Conservation (phyloP, 768 basidiomycete genomes). For the Peribolospora kevripleyi region DNA sequence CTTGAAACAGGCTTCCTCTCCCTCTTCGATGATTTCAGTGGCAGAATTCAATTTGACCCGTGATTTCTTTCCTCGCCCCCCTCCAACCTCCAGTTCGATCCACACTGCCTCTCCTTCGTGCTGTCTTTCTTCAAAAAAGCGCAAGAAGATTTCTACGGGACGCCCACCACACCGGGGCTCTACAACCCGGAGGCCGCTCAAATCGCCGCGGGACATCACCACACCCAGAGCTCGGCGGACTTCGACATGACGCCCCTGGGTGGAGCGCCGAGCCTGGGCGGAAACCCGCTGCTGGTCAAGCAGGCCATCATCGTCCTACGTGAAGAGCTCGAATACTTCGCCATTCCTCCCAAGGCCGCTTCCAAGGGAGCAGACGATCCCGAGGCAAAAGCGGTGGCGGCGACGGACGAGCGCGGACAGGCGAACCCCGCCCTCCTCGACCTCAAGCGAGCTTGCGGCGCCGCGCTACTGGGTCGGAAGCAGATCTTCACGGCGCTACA, state of each 20-base stretch:
- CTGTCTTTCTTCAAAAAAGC: constrained; percentile 74
- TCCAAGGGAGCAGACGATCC: background rate
- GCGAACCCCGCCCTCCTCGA: constrained; percentile 54
- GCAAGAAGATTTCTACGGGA: constrained; percentile 79
- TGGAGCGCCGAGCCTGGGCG: background rate
- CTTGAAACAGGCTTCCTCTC: background rate
- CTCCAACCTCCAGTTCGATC: constrained; percentile 49
- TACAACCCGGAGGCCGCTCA: constrained; percentile 22
- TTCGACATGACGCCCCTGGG: background rate
- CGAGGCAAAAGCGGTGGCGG: constrained; percentile 29
- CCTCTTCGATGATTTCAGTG: background rate
- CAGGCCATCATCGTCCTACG: constrained; percentile 96
- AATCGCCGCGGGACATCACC: constrained; percentile 43
- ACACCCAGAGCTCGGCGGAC: constrained; percentile 28
- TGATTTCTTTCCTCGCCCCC: background rate
- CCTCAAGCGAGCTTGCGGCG: constrained; percentile 65
- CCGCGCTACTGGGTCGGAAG: constrained; percentile 61
- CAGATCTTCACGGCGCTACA: constrained; percentile 95
- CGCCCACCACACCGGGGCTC: constrained; percentile 41
- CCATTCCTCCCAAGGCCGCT: constrained; percentile 51
- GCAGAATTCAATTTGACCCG: background rate
- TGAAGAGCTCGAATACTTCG: constrained; percentile 95
- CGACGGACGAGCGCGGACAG: constrained; percentile 42
- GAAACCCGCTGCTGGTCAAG: constrained; percentile 72
- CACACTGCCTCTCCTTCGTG: constrained; percentile 83